These are phyloP conservation scores for Anisogramma anomala DNA, from an alignment of 2,329 filamentous ascomycete genomes.

Conservation along the genomic window DNA sequence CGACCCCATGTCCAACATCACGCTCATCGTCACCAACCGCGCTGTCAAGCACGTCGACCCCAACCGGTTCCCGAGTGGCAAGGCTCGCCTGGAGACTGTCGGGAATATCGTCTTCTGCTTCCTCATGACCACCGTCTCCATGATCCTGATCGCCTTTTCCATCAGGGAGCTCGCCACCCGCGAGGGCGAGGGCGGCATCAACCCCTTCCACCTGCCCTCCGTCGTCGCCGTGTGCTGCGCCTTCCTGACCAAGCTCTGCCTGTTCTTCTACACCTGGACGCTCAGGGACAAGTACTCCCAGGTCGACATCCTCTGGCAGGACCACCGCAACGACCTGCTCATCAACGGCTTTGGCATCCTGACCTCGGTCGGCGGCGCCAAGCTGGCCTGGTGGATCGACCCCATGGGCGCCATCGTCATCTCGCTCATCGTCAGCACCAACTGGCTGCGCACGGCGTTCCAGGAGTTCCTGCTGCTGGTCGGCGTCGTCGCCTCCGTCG, in stretches of 20 bases:
- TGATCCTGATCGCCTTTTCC: conserved; percentile 87
- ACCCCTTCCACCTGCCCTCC: conserved; percentile 66
- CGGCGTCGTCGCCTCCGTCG: conserved; percentile 73
- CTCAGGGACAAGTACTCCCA: conserved; percentile 85
- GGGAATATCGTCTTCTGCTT: conserved; percentile 96
- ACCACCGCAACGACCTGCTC: conserved; percentile 93
- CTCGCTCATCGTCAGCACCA: conserved; percentile 60
- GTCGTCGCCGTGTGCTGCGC: conserved; percentile 77
- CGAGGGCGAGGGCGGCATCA: conserved; percentile 37
- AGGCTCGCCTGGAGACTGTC: conserved; percentile 86
- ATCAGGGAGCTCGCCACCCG: conserved; percentile 53
- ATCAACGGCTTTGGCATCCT: conserved; percentile 91
- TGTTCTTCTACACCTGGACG: conserved; percentile 90
- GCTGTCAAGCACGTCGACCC: conserved; percentile 81
- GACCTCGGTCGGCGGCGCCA: conserved; percentile 81
- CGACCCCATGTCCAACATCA: conserved; percentile 81
- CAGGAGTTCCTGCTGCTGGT: conserved; percentile 84
- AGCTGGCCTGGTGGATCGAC: conserved; percentile 90
- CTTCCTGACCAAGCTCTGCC: conserved; percentile 67
- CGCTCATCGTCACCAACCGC: conserved; percentile 74
- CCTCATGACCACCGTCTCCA: conserved; percentile 83
- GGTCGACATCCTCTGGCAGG: conserved; percentile 86
- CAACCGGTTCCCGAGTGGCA: conserved; percentile 78
- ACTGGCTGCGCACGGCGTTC: conserved; percentile 82
- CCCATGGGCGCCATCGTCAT: conserved; percentile 81